Conservation (phyloP, 176 grass and related monocot genomes). For the Metroxylon sagu region DNA sequence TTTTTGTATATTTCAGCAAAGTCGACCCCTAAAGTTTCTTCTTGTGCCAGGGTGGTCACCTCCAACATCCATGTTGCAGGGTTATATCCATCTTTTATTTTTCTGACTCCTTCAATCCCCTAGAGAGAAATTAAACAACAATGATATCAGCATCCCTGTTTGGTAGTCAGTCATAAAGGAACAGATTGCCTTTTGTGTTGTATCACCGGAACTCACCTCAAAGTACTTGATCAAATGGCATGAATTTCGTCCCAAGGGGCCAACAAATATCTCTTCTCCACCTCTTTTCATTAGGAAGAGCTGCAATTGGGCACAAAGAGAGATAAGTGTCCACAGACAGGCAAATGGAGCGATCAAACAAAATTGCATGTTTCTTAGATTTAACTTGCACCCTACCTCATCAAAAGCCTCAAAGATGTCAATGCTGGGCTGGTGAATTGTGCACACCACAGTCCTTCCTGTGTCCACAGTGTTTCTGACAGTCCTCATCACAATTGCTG, state of each 20-base stretch:
- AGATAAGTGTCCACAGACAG: background rate
- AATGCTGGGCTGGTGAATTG: slow-evolving; percentile 91
- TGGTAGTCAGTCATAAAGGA: too few relatives aligned
- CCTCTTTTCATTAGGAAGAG: slow-evolving; percentile 94
- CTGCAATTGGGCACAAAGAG: slow-evolving; percentile 35
- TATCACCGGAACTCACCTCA: slow-evolving; percentile 47
- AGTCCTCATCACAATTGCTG: slow-evolving; percentile 88
- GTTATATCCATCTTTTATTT: slow-evolving; percentile 89
- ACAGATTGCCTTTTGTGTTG: background rate
- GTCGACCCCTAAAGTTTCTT: slow-evolving; percentile 66
- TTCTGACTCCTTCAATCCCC: slow-evolving; percentile 67
- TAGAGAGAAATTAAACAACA: slow-evolving; percentile 5
- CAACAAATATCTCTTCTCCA: slow-evolving; percentile 84
- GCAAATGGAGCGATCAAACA: background rate
- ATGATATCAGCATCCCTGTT: too few relatives aligned
- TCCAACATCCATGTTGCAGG: slow-evolving; percentile 97
- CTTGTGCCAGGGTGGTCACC: slow-evolving; percentile 55
- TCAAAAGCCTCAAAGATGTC: slow-evolving; percentile 98
- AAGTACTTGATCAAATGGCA: slow-evolving; percentile 74
- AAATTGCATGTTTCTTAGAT: slow-evolving; percentile 5
- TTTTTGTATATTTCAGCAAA: slow-evolving; percentile 64
- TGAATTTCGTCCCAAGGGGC: slow-evolving; percentile 70
- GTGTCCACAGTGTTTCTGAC: slow-evolving; percentile 86
- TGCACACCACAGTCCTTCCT: slow-evolving; percentile 88
- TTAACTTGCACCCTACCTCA: slow-evolving; percentile 32